Conservation (phyloP, 495 filamentous ascomycete genomes). For the Talaromyces stipitatus region DNA sequence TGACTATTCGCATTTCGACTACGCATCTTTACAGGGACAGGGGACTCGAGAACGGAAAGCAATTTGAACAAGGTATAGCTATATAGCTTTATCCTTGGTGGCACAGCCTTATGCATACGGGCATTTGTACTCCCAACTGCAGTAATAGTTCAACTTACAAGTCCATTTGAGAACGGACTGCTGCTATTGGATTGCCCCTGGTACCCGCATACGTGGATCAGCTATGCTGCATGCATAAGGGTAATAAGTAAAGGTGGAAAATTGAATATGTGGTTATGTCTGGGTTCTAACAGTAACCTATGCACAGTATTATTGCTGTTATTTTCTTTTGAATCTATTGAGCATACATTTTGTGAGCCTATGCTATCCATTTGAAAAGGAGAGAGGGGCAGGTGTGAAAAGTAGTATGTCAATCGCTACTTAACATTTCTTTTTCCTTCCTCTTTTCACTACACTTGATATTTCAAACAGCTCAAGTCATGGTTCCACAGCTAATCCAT, state of each 20-base stretch:
- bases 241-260: neutral
- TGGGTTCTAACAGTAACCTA: no score
- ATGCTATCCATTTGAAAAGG: neutral
- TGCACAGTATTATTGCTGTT: no score
- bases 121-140: neutral
- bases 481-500: neutral
- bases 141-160: neutral
- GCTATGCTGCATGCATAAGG: neutral
- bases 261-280: neutral
- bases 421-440: neutral
- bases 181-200: neutral
- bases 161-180: neutral
- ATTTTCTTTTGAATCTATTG: no score
- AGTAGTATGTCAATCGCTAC: neutral
- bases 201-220: neutral
- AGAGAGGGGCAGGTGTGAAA: neutral
- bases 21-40: neutral
- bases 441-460: neutral
- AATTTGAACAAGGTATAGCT: neutral
- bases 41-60: neutral
- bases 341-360: no score
- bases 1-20: neutral
- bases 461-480: neutral
- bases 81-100: neutral
- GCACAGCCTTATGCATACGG: neutral